Evolutionary conservation across 148 eudicot genomes (phyloP).

Genomic region (Arbutus unedo): DNA sequence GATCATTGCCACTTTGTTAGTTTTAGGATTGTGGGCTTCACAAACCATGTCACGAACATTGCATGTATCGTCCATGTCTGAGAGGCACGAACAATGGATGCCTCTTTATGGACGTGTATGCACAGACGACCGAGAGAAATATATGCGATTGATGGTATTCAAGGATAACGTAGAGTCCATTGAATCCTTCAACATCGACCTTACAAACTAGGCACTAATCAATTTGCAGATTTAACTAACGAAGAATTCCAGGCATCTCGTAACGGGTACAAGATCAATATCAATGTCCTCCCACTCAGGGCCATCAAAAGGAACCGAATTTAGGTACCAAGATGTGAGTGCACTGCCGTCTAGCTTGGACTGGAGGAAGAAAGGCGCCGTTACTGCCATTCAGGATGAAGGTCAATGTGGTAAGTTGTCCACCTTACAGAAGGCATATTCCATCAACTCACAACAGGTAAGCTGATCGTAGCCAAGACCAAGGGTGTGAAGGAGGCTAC

Average conservation of each 20-base stretch:
- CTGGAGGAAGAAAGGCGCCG: not conserved
- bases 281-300: not conserved
- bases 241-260: not conserved
- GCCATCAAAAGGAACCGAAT: not conserved
- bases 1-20: not conserved
- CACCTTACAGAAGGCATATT: not conserved
- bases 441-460: not conserved
- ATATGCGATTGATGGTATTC: not conserved
- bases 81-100: not conserved
- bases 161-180: not conserved
- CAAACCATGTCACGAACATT: not conserved
- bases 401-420: not conserved
- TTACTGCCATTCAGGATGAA: not conserved
- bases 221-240: not conserved
- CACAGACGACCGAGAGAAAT: not conserved
- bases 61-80: not conserved
- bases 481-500: not conserved
- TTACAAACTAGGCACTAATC: not conserved
- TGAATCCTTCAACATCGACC: not conserved
- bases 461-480: not conserved
- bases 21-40: not conserved
- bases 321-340: not conserved
- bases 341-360: not conserved
- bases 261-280: not conserved
- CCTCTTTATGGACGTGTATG: not conserved